Evolutionary conservation across 2,329 filamentous ascomycete species (phyloP).

Genomic region (Annulohypoxylon truncatum): DNA sequence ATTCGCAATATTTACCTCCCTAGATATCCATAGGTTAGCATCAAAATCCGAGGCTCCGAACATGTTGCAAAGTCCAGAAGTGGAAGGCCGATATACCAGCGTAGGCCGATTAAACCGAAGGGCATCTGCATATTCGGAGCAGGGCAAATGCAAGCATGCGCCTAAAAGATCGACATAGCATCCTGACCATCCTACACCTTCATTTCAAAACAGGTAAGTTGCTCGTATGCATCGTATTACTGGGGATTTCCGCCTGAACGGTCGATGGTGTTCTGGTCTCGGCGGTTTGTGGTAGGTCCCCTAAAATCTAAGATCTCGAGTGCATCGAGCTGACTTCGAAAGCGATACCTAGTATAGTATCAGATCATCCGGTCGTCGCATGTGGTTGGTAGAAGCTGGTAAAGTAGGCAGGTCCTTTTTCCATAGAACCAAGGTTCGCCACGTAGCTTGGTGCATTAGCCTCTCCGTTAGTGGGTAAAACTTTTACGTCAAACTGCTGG

Average conservation of each 20-base stretch:
- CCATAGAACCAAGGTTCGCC: slow-evolving; percentile 16
- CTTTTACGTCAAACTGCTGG: slow-evolving; percentile 12
- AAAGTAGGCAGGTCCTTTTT: not conserved
- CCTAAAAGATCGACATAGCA: not conserved
- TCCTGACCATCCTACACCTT: not conserved
- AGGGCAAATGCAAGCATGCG: slow-evolving; percentile 1
- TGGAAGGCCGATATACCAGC: not conserved
- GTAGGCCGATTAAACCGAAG: not conserved
- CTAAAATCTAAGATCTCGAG: not conserved
- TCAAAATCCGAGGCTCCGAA: not conserved
- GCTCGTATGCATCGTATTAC: slow-evolving; percentile 6
- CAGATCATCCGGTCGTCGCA: slow-evolving; percentile 19
- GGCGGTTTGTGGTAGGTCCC: not conserved
- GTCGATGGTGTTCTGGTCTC: not conserved
- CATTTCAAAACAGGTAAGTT: slow-evolving; percentile 17
- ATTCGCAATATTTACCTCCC: not conserved
- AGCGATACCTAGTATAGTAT: slow-evolving; percentile 1
- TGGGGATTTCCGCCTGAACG: slow-evolving; percentile 8
- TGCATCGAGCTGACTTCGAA: slow-evolving; percentile 1
- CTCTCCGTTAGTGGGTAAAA: slow-evolving; percentile 18
- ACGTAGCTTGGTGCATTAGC: slow-evolving; percentile 20
- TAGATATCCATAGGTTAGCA: not conserved
- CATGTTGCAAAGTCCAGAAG: not conserved
- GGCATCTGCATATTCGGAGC: not conserved
- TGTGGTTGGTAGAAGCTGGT: slow-evolving; percentile 12